phyloP scores from a whole-genome alignment of 148 eudicot genomes.

The Rhododendron williamsianum region DNA sequence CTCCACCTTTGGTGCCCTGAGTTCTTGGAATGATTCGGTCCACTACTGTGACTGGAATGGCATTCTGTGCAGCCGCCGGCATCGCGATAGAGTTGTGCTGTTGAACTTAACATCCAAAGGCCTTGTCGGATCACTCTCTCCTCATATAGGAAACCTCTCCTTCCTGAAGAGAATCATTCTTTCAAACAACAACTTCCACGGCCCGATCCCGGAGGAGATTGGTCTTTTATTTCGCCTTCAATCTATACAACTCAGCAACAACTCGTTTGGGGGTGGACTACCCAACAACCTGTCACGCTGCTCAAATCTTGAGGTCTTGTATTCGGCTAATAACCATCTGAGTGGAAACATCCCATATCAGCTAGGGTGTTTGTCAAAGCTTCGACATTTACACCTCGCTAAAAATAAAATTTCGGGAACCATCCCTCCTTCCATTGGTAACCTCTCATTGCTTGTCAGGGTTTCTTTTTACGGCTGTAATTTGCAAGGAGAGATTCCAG shows the following conservation, averaged over 20 bases:
- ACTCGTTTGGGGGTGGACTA: not conserved
- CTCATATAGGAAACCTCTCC: too few relatives aligned
- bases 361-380: not conserved
- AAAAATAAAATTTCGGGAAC: not conserved
- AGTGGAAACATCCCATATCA: not conserved
- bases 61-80: too few relatives aligned
- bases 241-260: not conserved
- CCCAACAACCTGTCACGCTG: not conserved
- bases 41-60: too few relatives aligned
- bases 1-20: too few relatives aligned
- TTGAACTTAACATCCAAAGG: too few relatives aligned
- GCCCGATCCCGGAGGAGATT: not conserved
- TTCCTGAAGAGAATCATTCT: not conserved
- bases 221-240: not conserved
- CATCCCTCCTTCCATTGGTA: not conserved
- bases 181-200: not conserved
- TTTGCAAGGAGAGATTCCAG: not conserved
- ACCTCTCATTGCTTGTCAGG: not conserved
- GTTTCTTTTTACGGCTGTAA: not conserved
- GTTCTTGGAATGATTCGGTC: too few relatives aligned
- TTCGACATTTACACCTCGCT: not conserved
- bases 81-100: too few relatives aligned
- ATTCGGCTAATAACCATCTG: not conserved
- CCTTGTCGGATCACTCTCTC: too few relatives aligned
- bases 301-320: not conserved